Evolutionary conservation across 225 moss, liverwort and hornwort genomes (phyloP).

Genomic region (Climacium dendroides): DNA sequence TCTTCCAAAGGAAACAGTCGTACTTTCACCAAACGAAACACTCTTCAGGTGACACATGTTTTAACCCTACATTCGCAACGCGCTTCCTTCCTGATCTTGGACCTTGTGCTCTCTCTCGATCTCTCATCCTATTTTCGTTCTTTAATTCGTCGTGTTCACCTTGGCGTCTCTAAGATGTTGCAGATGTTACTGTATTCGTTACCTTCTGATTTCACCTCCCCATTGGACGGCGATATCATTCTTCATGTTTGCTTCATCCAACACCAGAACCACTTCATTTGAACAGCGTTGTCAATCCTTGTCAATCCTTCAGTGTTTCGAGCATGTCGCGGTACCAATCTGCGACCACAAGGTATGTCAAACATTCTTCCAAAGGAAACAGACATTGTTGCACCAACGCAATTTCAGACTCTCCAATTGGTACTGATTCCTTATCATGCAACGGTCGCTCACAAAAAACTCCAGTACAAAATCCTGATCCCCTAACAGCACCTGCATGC

Average conservation of each 20-base stretch:
- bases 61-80: too few relatives aligned
- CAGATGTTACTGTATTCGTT: not conserved
- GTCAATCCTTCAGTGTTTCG: not conserved
- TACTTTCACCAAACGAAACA: not conserved
- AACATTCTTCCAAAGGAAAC: not conserved
- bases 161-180: not conserved
- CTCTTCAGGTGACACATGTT: not conserved
- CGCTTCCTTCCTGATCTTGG: not conserved
- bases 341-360: not conserved
- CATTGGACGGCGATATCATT: not conserved
- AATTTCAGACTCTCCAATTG: not conserved
- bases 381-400: not conserved
- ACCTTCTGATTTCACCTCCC: not conserved
- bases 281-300: too few relatives aligned
- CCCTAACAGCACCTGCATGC: not conserved
- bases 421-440: not conserved
- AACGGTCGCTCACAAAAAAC: not conserved
- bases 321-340: not conserved
- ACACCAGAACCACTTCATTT: not conserved
- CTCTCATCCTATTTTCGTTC: not conserved
- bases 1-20: not conserved
- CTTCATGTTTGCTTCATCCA: not conserved
- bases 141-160: not conserved
- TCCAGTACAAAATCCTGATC: not conserved
- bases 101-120: not conserved